A percentile compares a stretch with the other conserved stretches of the same genome.
phyloP scores from a whole-genome alignment of 257 asterid species.

The Henckelia pumila region DNA sequence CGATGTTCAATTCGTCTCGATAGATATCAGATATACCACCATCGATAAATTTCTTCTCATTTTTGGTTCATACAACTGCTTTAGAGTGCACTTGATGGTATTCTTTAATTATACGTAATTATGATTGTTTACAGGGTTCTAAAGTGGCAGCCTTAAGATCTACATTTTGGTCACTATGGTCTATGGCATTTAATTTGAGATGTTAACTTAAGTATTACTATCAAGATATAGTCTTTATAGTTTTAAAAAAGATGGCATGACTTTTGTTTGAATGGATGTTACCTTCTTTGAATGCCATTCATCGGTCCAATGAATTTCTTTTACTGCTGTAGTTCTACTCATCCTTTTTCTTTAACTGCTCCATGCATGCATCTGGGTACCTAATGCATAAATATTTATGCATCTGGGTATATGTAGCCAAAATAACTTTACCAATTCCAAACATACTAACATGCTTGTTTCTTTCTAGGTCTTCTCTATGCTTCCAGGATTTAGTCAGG shows the following conservation, averaged over 20 bases:
- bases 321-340: not conserved
- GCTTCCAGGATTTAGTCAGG: conserved; percentile 95
- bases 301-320: not conserved
- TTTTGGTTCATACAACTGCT: too few relatives aligned
- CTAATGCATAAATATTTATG: not conserved
- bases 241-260: not conserved
- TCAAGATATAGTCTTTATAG: too few relatives aligned
- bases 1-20: not conserved
- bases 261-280: conserved; percentile 1
- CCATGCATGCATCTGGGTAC: not conserved
- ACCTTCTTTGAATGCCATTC: too few relatives aligned
- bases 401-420: not conserved
- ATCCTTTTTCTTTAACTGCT: not conserved
- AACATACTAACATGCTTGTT: conserved; percentile 8
- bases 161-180: too few relatives aligned
- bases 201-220: too few relatives aligned
- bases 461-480: conserved; percentile 74
- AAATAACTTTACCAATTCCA: not conserved
- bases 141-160: too few relatives aligned
- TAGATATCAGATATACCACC: not conserved
- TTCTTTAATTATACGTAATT: too few relatives aligned
- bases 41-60: too few relatives aligned
- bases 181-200: too few relatives aligned
- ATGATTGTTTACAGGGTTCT: too few relatives aligned
- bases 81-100: too few relatives aligned